Evolutionary conservation across 352 stramenopile genomes (phyloP), one percentile per base, ranked within the genome.

Genomic region (Phytophthora macrochlamydospora): DNA sequence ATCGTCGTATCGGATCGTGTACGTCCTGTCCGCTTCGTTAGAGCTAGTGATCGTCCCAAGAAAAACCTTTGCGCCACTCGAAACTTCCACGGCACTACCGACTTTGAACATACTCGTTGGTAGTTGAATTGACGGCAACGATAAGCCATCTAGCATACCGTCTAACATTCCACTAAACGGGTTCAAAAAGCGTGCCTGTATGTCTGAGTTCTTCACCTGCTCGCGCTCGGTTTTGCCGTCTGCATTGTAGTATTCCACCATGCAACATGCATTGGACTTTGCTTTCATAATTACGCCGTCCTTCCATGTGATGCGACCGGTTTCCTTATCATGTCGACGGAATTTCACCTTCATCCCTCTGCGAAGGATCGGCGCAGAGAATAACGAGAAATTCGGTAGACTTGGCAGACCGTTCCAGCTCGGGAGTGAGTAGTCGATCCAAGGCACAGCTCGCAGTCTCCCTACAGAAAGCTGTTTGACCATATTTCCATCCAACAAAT

Each of bases 331-430:
- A 1, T 37, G 56, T 1, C 56, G 58, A 55, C 78, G 76, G 50
- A 91, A 86, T 2, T 80, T 78, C 0, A 91, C 80, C 13, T 75
- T 83, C 62, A 87, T 75, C 2, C 82, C 80, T 33, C 74, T 66
- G 13, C 79, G 78, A 53, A 83, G 68, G 28, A 83, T 73, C 1
- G 73, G 67, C 1, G 61, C 44, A 7, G 63, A 64, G 40, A 82
- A 71, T 9, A 71, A 52, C 3, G 67, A 71, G 24, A 74, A 67
- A 29, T 6, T 74, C 2, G 64, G 56, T 30, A 80, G 65, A 4
- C 37, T 44, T 4, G 74, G 60, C 5, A 75, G 33, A 3, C 57
- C 66, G 33, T 59, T 66, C 75, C 75, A 81, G 33, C 38, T 65
- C 7, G 76, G 73, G 7, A 84, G 56, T 5, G 73, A 81, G 32